These are phyloP conservation scores for Euphorbia peplus DNA, from an alignment of 345 rosid genomes.

Conservation along the genomic window DNA sequence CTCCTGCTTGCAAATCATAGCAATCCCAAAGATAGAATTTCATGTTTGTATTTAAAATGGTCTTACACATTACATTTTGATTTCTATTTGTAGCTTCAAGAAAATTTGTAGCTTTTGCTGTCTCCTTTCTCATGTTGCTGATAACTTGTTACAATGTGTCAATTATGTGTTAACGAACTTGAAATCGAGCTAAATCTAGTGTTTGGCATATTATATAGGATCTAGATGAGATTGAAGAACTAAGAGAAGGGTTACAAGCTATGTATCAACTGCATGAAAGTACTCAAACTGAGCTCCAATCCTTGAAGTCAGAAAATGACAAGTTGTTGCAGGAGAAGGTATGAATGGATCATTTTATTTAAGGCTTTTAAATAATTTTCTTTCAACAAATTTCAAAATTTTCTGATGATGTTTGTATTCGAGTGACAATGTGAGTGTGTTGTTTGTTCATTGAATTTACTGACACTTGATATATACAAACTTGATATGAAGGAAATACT, in stretches of 20 bases:
- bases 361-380: background rate
- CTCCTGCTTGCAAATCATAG: background rate
- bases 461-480: slow-evolving; percentile 3
- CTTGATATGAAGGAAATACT: slow-evolving; percentile 45
- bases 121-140: background rate
- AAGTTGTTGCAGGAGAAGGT: slow-evolving; percentile 69
- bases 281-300: slow-evolving; percentile 48
- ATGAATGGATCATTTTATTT: slow-evolving; percentile 11
- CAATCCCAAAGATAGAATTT: background rate
- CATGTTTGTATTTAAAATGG: too few relatives aligned
- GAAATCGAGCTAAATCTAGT: background rate
- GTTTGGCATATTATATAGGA: slow-evolving; percentile 41
- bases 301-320: slow-evolving; percentile 52
- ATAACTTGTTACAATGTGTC: background rate
- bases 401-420: background rate
- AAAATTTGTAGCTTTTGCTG: background rate
- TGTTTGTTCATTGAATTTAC: background rate
- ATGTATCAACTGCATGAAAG: slow-evolving; percentile 44
- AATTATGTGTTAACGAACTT: background rate
- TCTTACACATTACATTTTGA: background rate
- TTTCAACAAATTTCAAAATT: background rate
- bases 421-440: background rate
- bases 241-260: slow-evolving; percentile 45
- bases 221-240: slow-evolving; percentile 45
- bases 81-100: background rate